These are phyloP conservation scores for Westerdykella ornata DNA, from an alignment of 2,329 filamentous ascomycete genomes.

Conservation along the genomic window DNA sequence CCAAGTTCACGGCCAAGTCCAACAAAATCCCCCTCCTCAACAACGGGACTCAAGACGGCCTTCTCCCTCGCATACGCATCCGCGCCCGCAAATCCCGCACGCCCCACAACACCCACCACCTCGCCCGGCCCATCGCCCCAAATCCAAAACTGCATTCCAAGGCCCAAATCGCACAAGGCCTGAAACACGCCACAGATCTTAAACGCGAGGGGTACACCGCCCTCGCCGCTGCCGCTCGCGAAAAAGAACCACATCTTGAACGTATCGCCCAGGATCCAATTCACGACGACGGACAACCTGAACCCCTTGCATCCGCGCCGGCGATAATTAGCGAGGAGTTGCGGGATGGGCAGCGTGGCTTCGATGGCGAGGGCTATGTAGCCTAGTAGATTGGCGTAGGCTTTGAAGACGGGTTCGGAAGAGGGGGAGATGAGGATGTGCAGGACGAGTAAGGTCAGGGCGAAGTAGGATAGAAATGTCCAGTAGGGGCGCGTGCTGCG, in stretches of 20 bases:
- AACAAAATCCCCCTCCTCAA: background rate
- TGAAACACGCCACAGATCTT: conserved; percentile 79
- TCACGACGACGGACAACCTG: conserved; percentile 65
- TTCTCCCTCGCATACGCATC: conserved; percentile 1
- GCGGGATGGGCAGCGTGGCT: conserved; percentile 73
- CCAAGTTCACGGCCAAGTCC: no score
- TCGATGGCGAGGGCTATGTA: conserved; percentile 72
- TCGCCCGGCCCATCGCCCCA: conserved; percentile 26
- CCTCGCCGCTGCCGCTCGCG: conserved; percentile 59
- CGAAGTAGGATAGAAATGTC: conserved; percentile 66
- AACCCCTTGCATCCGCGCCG: conserved; percentile 70
- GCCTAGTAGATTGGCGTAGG: conserved; percentile 63
- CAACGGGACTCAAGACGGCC: background rate
- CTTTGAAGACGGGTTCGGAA: conserved; percentile 47
- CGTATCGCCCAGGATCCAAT: conserved; percentile 71
- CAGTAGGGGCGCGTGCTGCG: conserved; percentile 69
- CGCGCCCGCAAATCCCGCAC: conserved; percentile 15
- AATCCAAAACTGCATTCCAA: conserved; percentile 63
- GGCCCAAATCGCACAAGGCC: conserved; percentile 65
- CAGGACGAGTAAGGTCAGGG: conserved; percentile 53
- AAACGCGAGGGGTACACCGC: conserved; percentile 64
- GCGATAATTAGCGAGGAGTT: conserved; percentile 65
- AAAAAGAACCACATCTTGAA: conserved; percentile 79
- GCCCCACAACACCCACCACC: conserved; percentile 17
- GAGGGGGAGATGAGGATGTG: conserved; percentile 61